These are phyloP conservation scores for Nelumbo lutea DNA, from an alignment of 164 flowering plant genomes.

Conservation along the genomic window DNA sequence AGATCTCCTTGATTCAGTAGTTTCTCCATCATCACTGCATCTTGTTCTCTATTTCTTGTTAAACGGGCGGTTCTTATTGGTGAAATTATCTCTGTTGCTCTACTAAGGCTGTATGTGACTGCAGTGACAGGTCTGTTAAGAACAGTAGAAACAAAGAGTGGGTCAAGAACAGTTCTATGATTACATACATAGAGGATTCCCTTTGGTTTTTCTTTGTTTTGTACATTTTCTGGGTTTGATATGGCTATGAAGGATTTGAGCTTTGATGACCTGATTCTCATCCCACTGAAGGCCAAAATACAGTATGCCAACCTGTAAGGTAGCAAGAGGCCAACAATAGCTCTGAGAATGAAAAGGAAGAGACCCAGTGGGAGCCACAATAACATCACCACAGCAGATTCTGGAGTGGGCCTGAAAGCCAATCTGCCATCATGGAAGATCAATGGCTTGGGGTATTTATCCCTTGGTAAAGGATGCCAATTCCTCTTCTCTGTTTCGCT, in stretches of 20 bases:
- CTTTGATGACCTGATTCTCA: conserved; percentile 4
- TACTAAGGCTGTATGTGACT: conserved; percentile 56
- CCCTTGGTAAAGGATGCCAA: conserved; percentile 32
- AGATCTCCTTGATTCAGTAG: conserved; percentile 40
- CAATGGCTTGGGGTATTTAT: conserved; percentile 37
- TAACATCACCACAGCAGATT: conserved; percentile 26
- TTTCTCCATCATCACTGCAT: conserved; percentile 35
- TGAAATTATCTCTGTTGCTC: conserved; percentile 37
- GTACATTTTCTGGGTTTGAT: neutral
- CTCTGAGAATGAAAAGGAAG: conserved; percentile 24
- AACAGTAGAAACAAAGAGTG: conserved; percentile 31
- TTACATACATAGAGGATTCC: conserved; percentile 48
- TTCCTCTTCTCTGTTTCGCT: conserved; percentile 31
- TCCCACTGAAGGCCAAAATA: conserved; percentile 26
- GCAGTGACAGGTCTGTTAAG: conserved; percentile 32
- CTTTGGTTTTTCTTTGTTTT: neutral
- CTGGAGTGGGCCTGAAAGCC: conserved; percentile 35
- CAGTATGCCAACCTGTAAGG: conserved; percentile 28
- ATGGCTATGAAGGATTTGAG: neutral
- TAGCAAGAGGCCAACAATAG: conserved; percentile 15
- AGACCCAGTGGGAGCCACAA: conserved; percentile 48
- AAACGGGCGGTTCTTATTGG: conserved; percentile 56
- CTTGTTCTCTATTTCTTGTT: conserved; percentile 33
- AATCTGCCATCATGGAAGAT: conserved; percentile 57
- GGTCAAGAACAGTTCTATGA: conserved; percentile 51